Percentiles rank a stretch among this genome's conserved stretches.
Conservation (phyloP, 768 basidiomycete genomes). For the Butyriboletus loyo region DNA sequence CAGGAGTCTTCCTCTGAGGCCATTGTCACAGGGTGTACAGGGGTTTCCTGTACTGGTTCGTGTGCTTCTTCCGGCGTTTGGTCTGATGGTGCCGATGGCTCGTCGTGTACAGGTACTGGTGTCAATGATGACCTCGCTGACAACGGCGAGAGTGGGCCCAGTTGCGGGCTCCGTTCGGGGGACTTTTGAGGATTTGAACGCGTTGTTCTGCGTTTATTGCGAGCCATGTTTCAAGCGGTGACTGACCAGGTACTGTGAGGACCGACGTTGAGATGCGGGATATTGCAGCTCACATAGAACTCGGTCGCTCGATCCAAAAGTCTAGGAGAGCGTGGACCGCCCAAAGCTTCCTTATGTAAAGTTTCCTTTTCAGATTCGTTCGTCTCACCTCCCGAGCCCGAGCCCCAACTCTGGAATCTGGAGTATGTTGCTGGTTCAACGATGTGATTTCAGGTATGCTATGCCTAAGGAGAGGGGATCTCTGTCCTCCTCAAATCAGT, state of each 20-base stretch:
- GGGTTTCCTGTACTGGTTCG: conserved; percentile 11
- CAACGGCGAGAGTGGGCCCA: conserved; percentile 30
- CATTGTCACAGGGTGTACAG: conserved; percentile 7
- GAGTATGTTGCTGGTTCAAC: too few species aligned
- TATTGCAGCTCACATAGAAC: conserved; percentile 8
- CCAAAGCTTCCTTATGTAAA: conserved; percentile 27
- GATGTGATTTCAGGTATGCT: not conserved
- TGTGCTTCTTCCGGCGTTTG: conserved; percentile 15
- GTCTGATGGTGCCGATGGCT: conserved; percentile 11
- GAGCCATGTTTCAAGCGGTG: conserved; percentile 37
- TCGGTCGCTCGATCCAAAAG: conserved; percentile 8
- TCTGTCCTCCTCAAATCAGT: too few species aligned
- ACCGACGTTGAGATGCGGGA: conserved; percentile 5
- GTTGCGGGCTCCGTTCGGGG: conserved; percentile 32
- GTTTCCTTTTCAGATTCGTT: conserved; percentile 14
- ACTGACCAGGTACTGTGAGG: conserved; percentile 6
- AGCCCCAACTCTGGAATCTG: too few species aligned
- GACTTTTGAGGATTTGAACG: conserved; percentile 37
- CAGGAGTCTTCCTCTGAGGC: conserved; percentile 37
- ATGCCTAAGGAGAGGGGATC: not conserved
- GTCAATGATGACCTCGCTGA: conserved; percentile 30
- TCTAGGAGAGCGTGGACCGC: not conserved
- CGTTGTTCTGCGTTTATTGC: conserved; percentile 41
- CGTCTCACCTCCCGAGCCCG: too few species aligned
- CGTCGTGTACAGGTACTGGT: conserved; percentile 24